Evolutionary conservation across 768 basidiomycete species (phyloP).

Genomic region (Boletus tomentosulus): DNA sequence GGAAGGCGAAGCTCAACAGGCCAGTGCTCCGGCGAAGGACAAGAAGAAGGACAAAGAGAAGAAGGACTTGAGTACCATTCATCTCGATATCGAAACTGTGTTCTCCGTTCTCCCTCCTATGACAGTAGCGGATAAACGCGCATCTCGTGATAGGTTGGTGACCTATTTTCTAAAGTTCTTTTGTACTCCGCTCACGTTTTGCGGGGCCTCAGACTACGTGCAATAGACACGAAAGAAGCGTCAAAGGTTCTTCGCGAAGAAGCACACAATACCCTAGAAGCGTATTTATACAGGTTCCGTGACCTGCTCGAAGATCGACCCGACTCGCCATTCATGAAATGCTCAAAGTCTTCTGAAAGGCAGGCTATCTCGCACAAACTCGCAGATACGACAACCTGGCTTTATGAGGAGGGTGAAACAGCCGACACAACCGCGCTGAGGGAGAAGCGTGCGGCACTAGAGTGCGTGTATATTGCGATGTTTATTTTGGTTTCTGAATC

Average conservation of each 20-base stretch:
- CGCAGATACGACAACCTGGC: conserved; percentile 76
- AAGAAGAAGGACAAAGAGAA: conserved; percentile 37
- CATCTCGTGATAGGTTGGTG: conserved; percentile 65
- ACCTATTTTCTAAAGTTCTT: background rate
- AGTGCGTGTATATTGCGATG: conserved; percentile 50
- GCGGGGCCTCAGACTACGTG: conserved; percentile 55
- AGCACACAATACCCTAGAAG: conserved; percentile 85
- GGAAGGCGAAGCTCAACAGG: conserved; percentile 30
- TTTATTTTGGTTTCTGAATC: conserved; percentile 2
- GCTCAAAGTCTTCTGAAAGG: conserved; percentile 72
- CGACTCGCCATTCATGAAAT: conserved; percentile 78
- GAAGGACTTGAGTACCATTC: conserved; percentile 53
- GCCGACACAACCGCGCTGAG: conserved; percentile 75
- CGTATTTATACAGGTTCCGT: conserved; percentile 87
- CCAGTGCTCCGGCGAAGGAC: conserved; percentile 30
- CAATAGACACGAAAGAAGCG: conserved; percentile 72
- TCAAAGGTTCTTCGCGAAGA: conserved; percentile 81
- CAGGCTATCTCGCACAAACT: conserved; percentile 60
- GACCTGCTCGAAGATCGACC: conserved; percentile 69
- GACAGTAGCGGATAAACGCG: conserved; percentile 71
- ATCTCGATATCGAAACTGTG: conserved; percentile 57
- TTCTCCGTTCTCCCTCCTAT: conserved; percentile 69
- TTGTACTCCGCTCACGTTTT: conserved; percentile 2
- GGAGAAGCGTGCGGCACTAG: conserved; percentile 72
- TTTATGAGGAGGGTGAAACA: conserved; percentile 76